phyloP scores from a whole-genome alignment of 768 basidiomycete genomes.

The Serendipita sp. region DNA sequence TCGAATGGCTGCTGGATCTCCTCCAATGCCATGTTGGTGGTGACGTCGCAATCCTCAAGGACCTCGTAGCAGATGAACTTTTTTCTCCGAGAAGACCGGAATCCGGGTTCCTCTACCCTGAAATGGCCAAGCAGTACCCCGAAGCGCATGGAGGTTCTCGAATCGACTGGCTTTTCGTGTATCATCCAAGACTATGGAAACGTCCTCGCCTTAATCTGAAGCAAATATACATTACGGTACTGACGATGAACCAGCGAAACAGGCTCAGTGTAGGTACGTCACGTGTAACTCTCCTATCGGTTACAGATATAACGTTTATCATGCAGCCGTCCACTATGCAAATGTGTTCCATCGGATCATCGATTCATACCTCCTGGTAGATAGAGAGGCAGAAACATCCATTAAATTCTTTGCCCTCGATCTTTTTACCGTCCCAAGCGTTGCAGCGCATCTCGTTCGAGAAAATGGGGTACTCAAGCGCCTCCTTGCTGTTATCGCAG shows the following conservation, averaged over 20 bases:
- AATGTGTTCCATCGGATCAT: constrained; percentile 73
- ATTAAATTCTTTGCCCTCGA: constrained; percentile 89
- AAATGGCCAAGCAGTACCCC: constrained; percentile 19
- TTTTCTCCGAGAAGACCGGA: constrained; percentile 44
- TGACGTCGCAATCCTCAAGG: constrained; percentile 51
- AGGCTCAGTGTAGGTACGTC: constrained; percentile 63
- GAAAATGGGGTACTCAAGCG: constrained; percentile 58
- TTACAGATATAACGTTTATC: constrained; percentile 7
- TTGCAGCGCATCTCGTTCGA: constrained; percentile 61
- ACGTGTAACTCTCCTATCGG: background rate
- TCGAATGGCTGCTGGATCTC: constrained; percentile 73
- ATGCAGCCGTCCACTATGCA: constrained; percentile 64
- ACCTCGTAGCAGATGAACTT: constrained; percentile 55
- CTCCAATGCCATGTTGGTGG: constrained; percentile 53
- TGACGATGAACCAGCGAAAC: constrained; percentile 54
- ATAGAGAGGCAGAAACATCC: constrained; percentile 87
- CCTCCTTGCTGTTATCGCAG: constrained; percentile 66
- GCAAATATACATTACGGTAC: constrained; percentile 62
- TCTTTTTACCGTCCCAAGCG: constrained; percentile 80
- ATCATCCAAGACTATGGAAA: constrained; percentile 78
- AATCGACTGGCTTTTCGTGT: constrained; percentile 60
- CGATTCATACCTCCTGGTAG: constrained; percentile 80
- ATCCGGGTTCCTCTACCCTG: constrained; percentile 25
- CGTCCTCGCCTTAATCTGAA: constrained; percentile 62
- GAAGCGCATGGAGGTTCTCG: constrained; percentile 36